phyloP scores from a whole-genome alignment of 169 alveolate species.

The Plasmodium vivax region DNA sequence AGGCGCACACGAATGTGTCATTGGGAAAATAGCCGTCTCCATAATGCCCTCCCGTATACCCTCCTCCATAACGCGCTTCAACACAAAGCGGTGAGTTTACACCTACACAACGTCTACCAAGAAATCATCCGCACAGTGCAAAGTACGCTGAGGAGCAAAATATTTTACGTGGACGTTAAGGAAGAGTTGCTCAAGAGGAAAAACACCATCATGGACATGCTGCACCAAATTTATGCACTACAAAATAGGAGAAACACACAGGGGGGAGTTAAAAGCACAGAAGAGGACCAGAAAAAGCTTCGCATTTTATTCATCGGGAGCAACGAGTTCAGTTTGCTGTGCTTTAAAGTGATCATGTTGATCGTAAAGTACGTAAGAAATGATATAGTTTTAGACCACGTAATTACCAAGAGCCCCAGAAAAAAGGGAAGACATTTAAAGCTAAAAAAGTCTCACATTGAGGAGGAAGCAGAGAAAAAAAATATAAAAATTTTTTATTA shows the following conservation, averaged over 20 bases:
- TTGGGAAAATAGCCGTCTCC: neutral
- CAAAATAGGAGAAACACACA: neutral
- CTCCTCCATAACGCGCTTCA: neutral
- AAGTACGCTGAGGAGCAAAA: slow-evolving; percentile 41
- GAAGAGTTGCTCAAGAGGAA: slow-evolving; percentile 26
- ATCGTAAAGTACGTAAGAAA: slow-evolving; percentile 32
- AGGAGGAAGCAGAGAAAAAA: slow-evolving; percentile 43
- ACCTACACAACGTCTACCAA: slow-evolving; percentile 18
- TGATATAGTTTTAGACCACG: slow-evolving; percentile 27
- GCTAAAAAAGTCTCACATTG: slow-evolving; percentile 22
- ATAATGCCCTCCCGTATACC: neutral
- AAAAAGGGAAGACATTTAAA: slow-evolving; percentile 44
- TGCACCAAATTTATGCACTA: slow-evolving; percentile 18
- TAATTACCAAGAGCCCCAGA: slow-evolving; percentile 56
- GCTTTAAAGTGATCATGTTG: slow-evolving; percentile 37
- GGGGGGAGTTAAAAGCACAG: neutral
- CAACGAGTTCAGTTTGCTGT: slow-evolving; percentile 42
- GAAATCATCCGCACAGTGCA: slow-evolving; percentile 40
- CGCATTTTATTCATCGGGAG: slow-evolving; percentile 44
- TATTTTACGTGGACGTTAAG: slow-evolving; percentile 39
- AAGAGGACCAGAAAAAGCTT: neutral
- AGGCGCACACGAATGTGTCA: neutral
- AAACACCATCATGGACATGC: slow-evolving; percentile 20
- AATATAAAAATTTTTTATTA: slow-evolving; percentile 50
- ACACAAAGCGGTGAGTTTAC: neutral